Evolutionary conservation across 768 basidiomycete species (phyloP).

Genomic region (Leccinum longicurvipes): DNA sequence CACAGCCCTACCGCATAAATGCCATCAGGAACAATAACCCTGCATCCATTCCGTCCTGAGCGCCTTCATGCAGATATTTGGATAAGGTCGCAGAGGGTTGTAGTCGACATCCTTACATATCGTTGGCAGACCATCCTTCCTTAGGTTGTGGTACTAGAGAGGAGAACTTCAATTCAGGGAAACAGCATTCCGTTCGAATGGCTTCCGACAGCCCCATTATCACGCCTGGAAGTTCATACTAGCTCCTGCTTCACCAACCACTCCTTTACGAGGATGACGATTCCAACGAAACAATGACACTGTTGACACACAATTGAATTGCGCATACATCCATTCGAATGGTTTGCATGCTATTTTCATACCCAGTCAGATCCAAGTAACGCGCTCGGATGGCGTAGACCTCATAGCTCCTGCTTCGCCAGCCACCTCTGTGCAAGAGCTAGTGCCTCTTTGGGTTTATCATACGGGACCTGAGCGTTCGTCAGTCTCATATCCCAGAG

Average conservation of each 20-base stretch:
- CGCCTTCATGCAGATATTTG: not conserved
- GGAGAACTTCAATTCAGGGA: too few relatives aligned
- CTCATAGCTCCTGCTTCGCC: conserved; percentile 25
- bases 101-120: not conserved
- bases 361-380: not conserved
- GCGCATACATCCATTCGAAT: not conserved
- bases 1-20: not conserved
- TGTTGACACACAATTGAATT: not conserved
- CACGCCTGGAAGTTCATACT: too few relatives aligned
- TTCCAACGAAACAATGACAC: not conserved
- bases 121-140: too few relatives aligned
- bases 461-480: conserved; percentile 49
- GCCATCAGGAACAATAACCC: not conserved
- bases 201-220: too few relatives aligned
- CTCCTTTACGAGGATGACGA: too few relatives aligned
- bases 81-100: not conserved
- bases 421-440: conserved; percentile 50
- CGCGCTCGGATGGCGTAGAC: not conserved
- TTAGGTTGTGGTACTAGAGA: too few relatives aligned
- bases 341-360: not conserved
- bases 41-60: not conserved
- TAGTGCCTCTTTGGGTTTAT: conserved; percentile 56
- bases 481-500: conserved; percentile 2
- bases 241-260: too few relatives aligned
- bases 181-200: too few relatives aligned